Evolutionary conservation across 352 stramenopile genomes (phyloP).

Genomic region (Globisporangium yorkense): DNA sequence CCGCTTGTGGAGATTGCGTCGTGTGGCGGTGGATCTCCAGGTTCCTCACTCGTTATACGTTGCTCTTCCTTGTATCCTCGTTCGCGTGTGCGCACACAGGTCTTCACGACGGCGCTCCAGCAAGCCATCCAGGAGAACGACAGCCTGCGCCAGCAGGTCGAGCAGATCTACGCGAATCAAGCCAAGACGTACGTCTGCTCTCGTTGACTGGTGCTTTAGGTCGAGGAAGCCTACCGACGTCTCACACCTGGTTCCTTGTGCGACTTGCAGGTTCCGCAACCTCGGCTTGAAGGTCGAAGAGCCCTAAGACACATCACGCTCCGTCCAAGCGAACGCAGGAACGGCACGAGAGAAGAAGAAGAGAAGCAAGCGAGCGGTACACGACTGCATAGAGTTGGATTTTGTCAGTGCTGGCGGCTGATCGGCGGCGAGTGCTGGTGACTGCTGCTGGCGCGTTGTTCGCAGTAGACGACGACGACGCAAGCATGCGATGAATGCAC

Average conservation of each 20-base stretch:
- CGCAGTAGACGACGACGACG: too few relatives aligned
- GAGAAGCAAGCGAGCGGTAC: background rate
- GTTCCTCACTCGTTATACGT: background rate
- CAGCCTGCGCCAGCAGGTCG: conserved; percentile 60
- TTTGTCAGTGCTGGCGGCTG: background rate
- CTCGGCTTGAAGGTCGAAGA: conserved; percentile 58
- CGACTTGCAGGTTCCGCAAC: conserved; percentile 47
- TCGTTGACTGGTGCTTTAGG: background rate
- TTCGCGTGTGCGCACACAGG: conserved; percentile 6
- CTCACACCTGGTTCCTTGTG: background rate
- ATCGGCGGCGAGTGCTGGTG: too few relatives aligned
- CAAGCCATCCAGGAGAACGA: conserved; percentile 62
- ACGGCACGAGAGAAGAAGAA: background rate
- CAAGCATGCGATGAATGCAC: too few relatives aligned
- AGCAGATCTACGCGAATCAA: conserved; percentile 64
- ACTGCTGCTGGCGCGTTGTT: too few relatives aligned
- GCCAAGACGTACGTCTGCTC: conserved; percentile 50
- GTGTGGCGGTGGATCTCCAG: background rate
- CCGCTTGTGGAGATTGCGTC: background rate
- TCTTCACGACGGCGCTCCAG: conserved; percentile 63
- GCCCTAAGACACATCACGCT: conserved; percentile 20
- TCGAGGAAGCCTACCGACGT: background rate
- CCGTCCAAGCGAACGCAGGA: too few relatives aligned
- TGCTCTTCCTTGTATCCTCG: background rate
- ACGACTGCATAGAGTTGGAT: conserved; percentile 12